Percentiles rank a stretch among this genome's conserved stretches.
Conservation (phyloP, 345 rosid genomes). For the Gossypium anomalum region DNA sequence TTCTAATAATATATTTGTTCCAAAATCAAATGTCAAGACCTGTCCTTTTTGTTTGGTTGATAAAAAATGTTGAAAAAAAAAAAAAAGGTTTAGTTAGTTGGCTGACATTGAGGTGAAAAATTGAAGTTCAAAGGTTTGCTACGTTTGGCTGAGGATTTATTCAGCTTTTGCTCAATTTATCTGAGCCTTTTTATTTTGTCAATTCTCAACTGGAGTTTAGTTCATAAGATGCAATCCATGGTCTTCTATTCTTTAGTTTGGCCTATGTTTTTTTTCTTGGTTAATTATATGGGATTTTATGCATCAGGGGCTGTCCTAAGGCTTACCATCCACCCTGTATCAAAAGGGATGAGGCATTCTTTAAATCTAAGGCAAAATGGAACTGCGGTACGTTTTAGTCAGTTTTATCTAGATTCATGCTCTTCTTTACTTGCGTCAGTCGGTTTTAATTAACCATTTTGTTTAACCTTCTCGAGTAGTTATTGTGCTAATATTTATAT, state of each 20-base stretch:
- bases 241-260: too few relatives aligned
- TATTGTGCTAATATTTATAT: neutral
- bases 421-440: neutral
- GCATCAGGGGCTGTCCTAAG: slow-evolving; percentile 90
- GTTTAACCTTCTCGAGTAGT: neutral
- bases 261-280: slow-evolving; percentile 2
- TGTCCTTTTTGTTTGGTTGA: too few relatives aligned
- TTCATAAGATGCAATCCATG: too few relatives aligned
- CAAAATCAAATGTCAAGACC: neutral
- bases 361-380: slow-evolving; percentile 85
- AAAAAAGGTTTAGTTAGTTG: too few relatives aligned
- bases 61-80: too few relatives aligned
- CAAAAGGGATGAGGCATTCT: slow-evolving; percentile 83
- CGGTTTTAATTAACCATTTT: neutral
- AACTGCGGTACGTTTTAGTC: slow-evolving; percentile 64
- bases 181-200: too few relatives aligned
- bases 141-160: too few relatives aligned
- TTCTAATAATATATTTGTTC: neutral
- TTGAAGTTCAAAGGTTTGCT: too few relatives aligned
- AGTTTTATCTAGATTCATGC: neutral
- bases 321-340: slow-evolving; percentile 97
- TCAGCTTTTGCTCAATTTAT: too few relatives aligned
- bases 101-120: too few relatives aligned
- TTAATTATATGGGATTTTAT: slow-evolving; percentile 14
- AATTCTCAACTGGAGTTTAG: too few relatives aligned